Conservation (phyloP, 331 rosid species). For the Cydonia oblonga region DNA sequence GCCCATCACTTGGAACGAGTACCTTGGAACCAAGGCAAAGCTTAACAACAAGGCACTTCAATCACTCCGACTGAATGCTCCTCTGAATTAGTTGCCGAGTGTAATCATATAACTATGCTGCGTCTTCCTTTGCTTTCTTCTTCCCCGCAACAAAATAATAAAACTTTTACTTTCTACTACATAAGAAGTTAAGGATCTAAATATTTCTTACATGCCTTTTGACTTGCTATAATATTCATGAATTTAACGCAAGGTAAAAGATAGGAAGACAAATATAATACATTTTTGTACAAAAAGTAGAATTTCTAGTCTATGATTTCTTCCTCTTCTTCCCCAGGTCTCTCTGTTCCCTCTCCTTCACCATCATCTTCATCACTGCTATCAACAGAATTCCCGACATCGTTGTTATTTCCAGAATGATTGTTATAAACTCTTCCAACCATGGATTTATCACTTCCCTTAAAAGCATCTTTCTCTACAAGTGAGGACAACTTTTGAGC, state of each 20-base stretch:
- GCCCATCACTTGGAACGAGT: slow-evolving; percentile 75
- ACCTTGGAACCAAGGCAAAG: slow-evolving; percentile 65
- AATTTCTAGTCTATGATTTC: slow-evolving; percentile 32
- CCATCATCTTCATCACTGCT: neutral
- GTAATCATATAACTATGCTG: neutral
- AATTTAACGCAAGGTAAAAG: neutral
- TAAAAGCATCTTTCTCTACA: slow-evolving; percentile 16
- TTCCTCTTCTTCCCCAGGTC: slow-evolving; percentile 39
- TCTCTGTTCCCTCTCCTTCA: slow-evolving; percentile 1
- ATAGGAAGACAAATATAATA: too few species aligned
- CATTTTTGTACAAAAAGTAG: neutral
- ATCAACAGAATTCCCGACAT: neutral
- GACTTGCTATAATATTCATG: neutral
- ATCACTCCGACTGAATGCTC: slow-evolving; percentile 27
- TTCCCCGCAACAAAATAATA: neutral
- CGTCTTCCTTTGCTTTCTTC: neutral
- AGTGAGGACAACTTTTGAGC: slow-evolving; percentile 13
- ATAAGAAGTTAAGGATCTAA: neutral
- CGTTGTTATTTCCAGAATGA: slow-evolving; percentile 2
- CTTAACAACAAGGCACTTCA: slow-evolving; percentile 67
- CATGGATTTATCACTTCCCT: neutral
- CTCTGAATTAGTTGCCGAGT: neutral
- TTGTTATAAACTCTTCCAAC: neutral
- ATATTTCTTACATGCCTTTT: neutral
- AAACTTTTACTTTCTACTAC: neutral